A percentile compares a stretch with the other conserved stretches of the same genome.
phyloP scores from a whole-genome alignment of 192 early-diverging fungal genomes.

The Coemansia aciculifera region DNA sequence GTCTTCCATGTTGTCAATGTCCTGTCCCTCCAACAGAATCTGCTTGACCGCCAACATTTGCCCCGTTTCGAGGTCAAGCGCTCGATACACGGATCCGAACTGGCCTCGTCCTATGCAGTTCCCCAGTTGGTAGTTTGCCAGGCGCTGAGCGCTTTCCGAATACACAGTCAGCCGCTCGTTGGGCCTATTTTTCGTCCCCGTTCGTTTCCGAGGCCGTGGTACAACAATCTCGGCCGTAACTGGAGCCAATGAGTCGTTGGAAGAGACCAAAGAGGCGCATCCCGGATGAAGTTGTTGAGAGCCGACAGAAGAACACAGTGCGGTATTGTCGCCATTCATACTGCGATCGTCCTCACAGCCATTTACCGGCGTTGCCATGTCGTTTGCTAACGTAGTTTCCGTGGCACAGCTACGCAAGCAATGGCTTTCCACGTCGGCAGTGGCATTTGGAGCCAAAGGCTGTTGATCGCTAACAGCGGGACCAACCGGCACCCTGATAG shows the following conservation, averaged over 20 bases:
- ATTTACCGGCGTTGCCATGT: not conserved
- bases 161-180: slow-evolving; percentile 57
- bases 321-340: not conserved
- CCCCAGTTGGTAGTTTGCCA: slow-evolving; percentile 70
- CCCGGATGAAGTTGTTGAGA: not conserved
- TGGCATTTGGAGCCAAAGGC: not conserved
- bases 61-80: slow-evolving; percentile 75
- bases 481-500: not conserved
- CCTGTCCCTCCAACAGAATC: slow-evolving; percentile 71
- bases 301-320: not conserved
- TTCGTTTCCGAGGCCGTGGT: slow-evolving; percentile 26
- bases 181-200: slow-evolving; percentile 22
- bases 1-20: slow-evolving; percentile 66
- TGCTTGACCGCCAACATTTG: slow-evolving; percentile 88
- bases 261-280: not conserved
- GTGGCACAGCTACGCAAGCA: not conserved
- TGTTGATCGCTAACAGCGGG: not conserved
- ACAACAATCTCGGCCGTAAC: not conserved
- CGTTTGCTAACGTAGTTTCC: not conserved
- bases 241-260: not conserved
- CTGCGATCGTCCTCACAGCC: not conserved
- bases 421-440: not conserved
- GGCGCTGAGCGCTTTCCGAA: slow-evolving; percentile 31
- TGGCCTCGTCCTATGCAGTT: slow-evolving; percentile 88
- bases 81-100: slow-evolving; percentile 86